Base-by-base conservation (phyloP, 2,329 filamentous ascomycete genomes). In the Monosporascus sp. region DNA sequence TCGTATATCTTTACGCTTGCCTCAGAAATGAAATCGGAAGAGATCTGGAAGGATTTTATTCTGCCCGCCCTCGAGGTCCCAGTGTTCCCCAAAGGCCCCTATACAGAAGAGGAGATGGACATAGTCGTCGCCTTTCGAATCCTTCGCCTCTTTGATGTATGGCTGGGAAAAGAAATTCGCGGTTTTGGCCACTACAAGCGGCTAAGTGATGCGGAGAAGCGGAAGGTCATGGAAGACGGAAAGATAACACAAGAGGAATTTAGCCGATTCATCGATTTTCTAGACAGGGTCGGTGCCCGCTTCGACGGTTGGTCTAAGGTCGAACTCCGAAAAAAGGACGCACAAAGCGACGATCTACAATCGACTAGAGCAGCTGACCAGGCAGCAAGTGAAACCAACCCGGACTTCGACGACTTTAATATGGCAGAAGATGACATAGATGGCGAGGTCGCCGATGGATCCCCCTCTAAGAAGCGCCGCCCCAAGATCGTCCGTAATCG, bases 401-500 rank as follows among this genome's bases (percentile, higher is more conserved):
- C 20, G 5, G 52, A 51, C 45, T 47, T 24, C 3, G 51, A 56
- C 18, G 49, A 49, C 24, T 50, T 50, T 24, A 54, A 58, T 25
- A 46, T 22, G 42, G 37, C 6, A 6, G 36, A 37, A 20, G 45
- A 31, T 2, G 51, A 54, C 53, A 41, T 15, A 20, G 48, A 51
- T 38, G 65, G 62, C 17, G 70, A 68, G 25, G 59, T 62, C 17
- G 55, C 56, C 37, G 64, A 62, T 18, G 52, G 56, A n/a, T 53
- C 64, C 39, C 65, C 72, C n/a, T 66, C 73, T 59, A 79, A 74
- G 53, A 70, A 74, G 57, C 70, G 69, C 22, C 59, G 51, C 11
- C 31, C 31, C 47, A 57, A 58, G 47, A 67, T 76, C 18, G 67
- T 76, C 9, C 72, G 77, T 38, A 74, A 85, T 62, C 72, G 74